Conservation (phyloP, 2,329 filamentous ascomycete genomes). For the Fusarium sp. region DNA sequence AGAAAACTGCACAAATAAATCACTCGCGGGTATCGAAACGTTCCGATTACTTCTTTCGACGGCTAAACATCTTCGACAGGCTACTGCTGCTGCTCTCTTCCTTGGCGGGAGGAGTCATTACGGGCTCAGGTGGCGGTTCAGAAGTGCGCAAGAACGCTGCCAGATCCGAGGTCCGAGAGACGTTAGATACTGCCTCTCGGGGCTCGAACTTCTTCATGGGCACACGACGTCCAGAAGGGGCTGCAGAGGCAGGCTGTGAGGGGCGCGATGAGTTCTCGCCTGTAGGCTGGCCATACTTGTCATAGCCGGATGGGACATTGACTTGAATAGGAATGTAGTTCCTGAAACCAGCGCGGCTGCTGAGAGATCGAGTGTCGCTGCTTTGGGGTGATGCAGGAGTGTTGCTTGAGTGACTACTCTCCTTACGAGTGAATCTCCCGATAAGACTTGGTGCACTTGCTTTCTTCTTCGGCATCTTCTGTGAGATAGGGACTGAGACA, state of each 20-base stretch:
- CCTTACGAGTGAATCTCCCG: conserved; percentile 64
- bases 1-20: conserved; percentile 27
- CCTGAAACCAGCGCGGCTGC: conserved; percentile 54
- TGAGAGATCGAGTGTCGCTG: conserved; percentile 53
- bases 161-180: conserved; percentile 74
- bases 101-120: conserved; percentile 46
- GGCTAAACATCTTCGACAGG: conserved; percentile 63
- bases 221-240: conserved; percentile 58
- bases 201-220: conserved; percentile 71
- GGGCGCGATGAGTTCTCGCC: conserved; percentile 41
- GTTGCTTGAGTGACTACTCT: conserved; percentile 50
- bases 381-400: conserved; percentile 43
- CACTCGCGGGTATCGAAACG: conserved; percentile 22
- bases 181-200: conserved; percentile 62
- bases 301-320: conserved; percentile 60
- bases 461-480: conserved; percentile 70
- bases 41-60: conserved; percentile 61
- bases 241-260: conserved; percentile 39
- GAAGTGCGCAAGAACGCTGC: conserved; percentile 80
- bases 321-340: conserved; percentile 68
- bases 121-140: conserved; percentile 66
- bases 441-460: conserved; percentile 72
- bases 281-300: conserved; percentile 55
- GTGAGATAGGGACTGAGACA: conserved; percentile 50
- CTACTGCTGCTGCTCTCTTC: conserved; percentile 57